A percentile compares a stretch with the other conserved stretches of the same genome.
Evolutionary conservation across 2,329 filamentous ascomycete species (phyloP).

Genomic region (Aspergillus sp.): DNA sequence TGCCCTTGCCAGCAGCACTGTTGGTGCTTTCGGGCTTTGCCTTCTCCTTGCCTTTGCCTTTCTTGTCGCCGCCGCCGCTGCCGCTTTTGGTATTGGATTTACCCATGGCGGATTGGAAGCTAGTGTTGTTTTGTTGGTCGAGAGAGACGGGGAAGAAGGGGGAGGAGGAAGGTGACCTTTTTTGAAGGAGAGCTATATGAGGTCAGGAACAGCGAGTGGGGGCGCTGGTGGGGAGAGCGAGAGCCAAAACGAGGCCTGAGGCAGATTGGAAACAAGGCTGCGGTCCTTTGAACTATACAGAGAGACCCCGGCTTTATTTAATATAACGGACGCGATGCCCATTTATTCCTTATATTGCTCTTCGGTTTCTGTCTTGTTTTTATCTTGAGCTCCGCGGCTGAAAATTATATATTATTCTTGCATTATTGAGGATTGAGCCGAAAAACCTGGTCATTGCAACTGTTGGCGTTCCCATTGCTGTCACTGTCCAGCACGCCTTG

Average conservation of each 20-base stretch:
- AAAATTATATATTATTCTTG: neutral
- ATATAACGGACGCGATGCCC: neutral
- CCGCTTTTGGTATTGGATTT: conserved; percentile 44
- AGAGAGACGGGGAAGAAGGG: neutral
- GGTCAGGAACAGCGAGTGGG: neutral
- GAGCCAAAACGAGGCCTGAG: neutral
- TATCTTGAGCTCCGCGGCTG: neutral
- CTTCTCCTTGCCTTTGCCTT: conserved; percentile 39
- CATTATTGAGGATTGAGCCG: neutral
- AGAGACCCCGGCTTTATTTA: neutral
- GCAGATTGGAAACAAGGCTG: neutral
- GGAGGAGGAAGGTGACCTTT: no score
- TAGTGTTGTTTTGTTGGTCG: neutral
- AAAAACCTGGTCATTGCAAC: neutral
- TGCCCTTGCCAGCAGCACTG: conserved; percentile 31
- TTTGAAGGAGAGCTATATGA: neutral
- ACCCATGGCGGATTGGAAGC: conserved; percentile 32
- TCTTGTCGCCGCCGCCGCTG: conserved; percentile 34
- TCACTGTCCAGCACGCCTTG: neutral
- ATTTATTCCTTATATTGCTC: neutral
- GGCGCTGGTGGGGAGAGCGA: neutral
- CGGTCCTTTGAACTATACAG: neutral
- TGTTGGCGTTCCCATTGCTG: neutral
- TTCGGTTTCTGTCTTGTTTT: neutral
- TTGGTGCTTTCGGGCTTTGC: conserved; percentile 26